A percentile compares a stretch with the other conserved stretches of the same genome.
phyloP scores from a whole-genome alignment of 2,329 filamentous ascomycete species.

The Aspergillus melleus region DNA sequence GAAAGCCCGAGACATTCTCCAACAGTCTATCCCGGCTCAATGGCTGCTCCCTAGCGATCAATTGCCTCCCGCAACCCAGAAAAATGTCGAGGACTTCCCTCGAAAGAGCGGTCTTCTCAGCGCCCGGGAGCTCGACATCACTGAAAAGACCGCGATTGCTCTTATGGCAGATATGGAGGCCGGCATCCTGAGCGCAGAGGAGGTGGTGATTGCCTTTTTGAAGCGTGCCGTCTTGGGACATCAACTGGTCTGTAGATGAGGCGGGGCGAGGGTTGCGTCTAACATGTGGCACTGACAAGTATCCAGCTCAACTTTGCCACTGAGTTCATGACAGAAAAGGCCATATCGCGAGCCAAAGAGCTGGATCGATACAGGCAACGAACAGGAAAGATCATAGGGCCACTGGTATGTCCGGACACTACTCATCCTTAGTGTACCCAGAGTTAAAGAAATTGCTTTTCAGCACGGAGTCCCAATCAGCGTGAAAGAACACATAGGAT shows the following conservation, averaged over 20 bases:
- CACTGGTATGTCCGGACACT: conserved; percentile 31
- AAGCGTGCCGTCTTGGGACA: conserved; percentile 36
- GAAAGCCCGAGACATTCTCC: conserved; percentile 34
- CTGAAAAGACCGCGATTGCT: conserved; percentile 42
- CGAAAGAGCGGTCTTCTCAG: conserved; percentile 51
- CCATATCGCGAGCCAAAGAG: conserved; percentile 33
- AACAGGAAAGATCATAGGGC: conserved; percentile 49
- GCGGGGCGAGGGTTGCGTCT: not conserved
- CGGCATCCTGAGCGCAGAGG: conserved; percentile 30
- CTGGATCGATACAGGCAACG: conserved; percentile 32
- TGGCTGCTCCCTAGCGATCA: conserved; percentile 32
- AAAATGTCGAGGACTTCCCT: conserved; percentile 33
- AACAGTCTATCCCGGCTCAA: conserved; percentile 35
- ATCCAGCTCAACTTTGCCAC: conserved; percentile 38
- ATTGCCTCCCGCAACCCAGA: conserved; percentile 28
- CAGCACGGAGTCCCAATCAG: conserved; percentile 57
- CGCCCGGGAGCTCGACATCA: conserved; percentile 52
- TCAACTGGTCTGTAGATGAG: conserved; percentile 27
- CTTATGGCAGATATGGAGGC: conserved; percentile 29
- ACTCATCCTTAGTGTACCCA: too few relatives aligned
- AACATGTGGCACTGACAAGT: not conserved
- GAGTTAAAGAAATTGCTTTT: too few relatives aligned
- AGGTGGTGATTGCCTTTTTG: conserved; percentile 34
- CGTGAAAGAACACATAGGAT: conserved; percentile 63
- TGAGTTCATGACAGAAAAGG: conserved; percentile 39